Evolutionary conservation across 495 filamentous ascomycete species (phyloP).

Genomic region (Penicillium parvum): DNA sequence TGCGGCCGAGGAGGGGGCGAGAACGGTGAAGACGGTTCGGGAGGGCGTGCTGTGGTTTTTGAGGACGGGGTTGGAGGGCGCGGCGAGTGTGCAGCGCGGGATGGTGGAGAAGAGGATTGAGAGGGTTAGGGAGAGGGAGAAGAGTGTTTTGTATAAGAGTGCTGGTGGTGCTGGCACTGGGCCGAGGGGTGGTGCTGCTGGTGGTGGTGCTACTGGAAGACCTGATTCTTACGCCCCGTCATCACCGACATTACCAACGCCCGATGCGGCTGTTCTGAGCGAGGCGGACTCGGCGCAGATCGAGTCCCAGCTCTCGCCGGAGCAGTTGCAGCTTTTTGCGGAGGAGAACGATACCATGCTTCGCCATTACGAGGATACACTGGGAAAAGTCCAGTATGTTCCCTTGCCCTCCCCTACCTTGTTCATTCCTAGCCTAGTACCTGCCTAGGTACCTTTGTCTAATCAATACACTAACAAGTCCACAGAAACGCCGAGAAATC

Average conservation of each 20-base stretch:
- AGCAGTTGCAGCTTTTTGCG: slow-evolving; percentile 89
- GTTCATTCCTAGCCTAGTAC: background rate
- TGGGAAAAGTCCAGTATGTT: slow-evolving; percentile 87
- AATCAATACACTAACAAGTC: background rate
- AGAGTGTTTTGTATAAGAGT: slow-evolving; percentile 73
- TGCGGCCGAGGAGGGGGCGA: slow-evolving; percentile 61
- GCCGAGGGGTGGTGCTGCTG: slow-evolving; percentile 7
- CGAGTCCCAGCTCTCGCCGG: slow-evolving; percentile 62
- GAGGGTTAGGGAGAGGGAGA: slow-evolving; percentile 82
- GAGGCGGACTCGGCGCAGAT: slow-evolving; percentile 46
- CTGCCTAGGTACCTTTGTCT: no score
- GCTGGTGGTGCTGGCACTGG: slow-evolving; percentile 6
- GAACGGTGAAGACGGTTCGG: slow-evolving; percentile 56
- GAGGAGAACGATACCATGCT: slow-evolving; percentile 91
- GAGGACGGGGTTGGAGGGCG: slow-evolving; percentile 66
- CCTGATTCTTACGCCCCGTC: no score
- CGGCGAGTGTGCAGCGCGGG: slow-evolving; percentile 67
- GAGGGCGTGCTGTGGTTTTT: slow-evolving; percentile 84
- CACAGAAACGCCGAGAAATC: slow-evolving; percentile 82
- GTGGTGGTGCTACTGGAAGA: no score
- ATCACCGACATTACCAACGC: slow-evolving; percentile 1
- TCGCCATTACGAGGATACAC: slow-evolving; percentile 81
- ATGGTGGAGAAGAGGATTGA: slow-evolving; percentile 90
- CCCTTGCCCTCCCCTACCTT: slow-evolving; percentile 4
- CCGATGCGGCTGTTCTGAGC: slow-evolving; percentile 26